Evolutionary conservation across 176 grass and related monocot species (phyloP).

Genomic region (Tillandsia leiboldiana): DNA sequence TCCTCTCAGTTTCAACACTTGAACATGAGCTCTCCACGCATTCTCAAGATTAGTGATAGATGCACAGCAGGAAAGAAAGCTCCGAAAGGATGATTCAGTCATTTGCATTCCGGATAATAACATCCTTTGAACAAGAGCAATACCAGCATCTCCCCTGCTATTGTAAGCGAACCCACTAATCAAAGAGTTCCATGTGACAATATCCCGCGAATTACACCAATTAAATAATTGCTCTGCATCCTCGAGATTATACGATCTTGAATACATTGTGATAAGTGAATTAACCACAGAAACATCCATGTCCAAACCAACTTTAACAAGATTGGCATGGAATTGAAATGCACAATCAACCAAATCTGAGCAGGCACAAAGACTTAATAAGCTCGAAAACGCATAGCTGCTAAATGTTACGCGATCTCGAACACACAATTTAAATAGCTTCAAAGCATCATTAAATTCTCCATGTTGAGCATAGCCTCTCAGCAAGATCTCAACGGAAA

Average conservation of each 20-base stretch:
- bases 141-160: not conserved
- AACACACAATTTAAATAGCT: not conserved
- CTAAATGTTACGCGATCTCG: not conserved
- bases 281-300: conserved; percentile 1
- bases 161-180: not conserved
- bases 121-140: conserved; percentile 1
- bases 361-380: not conserved
- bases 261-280: conserved; percentile 1
- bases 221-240: not conserved
- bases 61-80: not conserved
- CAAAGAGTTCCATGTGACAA: conserved; percentile 4
- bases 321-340: not conserved
- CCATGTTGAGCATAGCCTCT: not conserved
- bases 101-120: not conserved
- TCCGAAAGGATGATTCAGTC: not conserved
- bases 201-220: not conserved
- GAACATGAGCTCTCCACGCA: not conserved
- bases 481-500: not conserved
- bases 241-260: not conserved
- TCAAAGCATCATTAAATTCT: not conserved
- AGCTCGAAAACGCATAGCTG: not conserved
- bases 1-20: not conserved
- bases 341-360: not conserved
- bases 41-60: not conserved
- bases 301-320: conserved; percentile 1